Conservation (phyloP, 306 rosid genomes). For the Cicer pinnatifidum region DNA sequence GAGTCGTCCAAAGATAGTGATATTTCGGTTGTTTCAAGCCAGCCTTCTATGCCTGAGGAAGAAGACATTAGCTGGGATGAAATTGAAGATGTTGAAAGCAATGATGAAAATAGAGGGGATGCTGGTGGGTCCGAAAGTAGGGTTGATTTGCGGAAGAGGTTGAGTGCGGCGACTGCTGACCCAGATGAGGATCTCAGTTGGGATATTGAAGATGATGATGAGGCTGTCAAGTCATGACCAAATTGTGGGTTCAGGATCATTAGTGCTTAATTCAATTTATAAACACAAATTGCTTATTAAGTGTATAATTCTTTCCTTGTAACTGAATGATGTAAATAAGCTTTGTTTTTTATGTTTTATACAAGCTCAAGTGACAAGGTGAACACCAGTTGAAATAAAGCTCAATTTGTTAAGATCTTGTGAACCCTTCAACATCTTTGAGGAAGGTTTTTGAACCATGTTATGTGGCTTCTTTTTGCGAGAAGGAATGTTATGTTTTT, state of each 20-base stretch:
- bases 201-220: slow-evolving; percentile 82
- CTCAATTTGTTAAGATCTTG: slow-evolving; percentile 33
- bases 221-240: slow-evolving; percentile 56
- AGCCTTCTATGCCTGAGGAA: slow-evolving; percentile 71
- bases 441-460: slow-evolving; percentile 34
- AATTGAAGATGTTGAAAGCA: slow-evolving; percentile 76
- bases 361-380: slow-evolving; percentile 29
- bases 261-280: slow-evolving; percentile 30
- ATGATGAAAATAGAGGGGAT: slow-evolving; percentile 62
- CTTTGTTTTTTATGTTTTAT: slow-evolving; percentile 25
- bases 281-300: slow-evolving; percentile 39
- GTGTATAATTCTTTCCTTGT: slow-evolving; percentile 48
- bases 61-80: slow-evolving; percentile 92
- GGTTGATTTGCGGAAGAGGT: slow-evolving; percentile 63
- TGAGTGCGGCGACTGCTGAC: slow-evolving; percentile 52
- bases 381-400: slow-evolving; percentile 39
- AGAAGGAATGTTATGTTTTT: slow-evolving; percentile 33
- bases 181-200: slow-evolving; percentile 90
- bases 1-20: slow-evolving; percentile 85
- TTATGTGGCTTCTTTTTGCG: slow-evolving; percentile 22
- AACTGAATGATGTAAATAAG: slow-evolving; percentile 46
- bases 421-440: slow-evolving; percentile 16
- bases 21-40: slow-evolving; percentile 83
- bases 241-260: slow-evolving; percentile 25
- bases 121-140: slow-evolving; percentile 46